Evolutionary conservation across 306 rosid species (phyloP).

Genomic region (Oxytropis ochrocephala): DNA sequence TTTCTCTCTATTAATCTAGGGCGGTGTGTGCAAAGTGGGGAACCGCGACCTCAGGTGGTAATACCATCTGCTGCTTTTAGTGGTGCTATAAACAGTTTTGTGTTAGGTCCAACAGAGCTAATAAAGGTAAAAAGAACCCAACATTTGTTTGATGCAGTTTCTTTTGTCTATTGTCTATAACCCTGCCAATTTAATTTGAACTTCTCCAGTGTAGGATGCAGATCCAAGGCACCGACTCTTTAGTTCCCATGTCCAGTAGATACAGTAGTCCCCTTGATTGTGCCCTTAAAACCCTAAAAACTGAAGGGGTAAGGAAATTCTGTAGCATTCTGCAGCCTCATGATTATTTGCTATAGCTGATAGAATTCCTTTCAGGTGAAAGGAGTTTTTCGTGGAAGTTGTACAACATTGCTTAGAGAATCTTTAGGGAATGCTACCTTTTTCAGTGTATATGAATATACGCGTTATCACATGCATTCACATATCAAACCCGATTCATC

Average conservation of each 20-base stretch:
- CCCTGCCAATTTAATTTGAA: conserved; percentile 24
- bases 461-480: conserved; percentile 72
- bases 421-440: conserved; percentile 61
- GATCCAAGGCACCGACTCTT: conserved; percentile 81
- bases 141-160: conserved; percentile 17
- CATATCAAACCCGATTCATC: conserved; percentile 43
- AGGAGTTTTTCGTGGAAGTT: conserved; percentile 75
- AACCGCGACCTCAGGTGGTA: conserved; percentile 59
- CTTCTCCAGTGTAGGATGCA: conserved; percentile 97
- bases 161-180: conserved; percentile 2
- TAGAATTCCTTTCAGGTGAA: conserved; percentile 60
- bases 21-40: conserved; percentile 47
- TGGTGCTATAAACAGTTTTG: conserved; percentile 82
- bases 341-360: conserved; percentile 33
- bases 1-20: conserved; percentile 44
- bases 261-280: conserved; percentile 74
- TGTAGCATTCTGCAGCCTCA: conserved; percentile 18
- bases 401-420: conserved; percentile 74
- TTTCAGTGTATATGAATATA: conserved; percentile 65
- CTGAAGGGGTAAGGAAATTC: conserved; percentile 74
- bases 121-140: conserved; percentile 58
- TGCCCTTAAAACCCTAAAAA: conserved; percentile 48
- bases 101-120: conserved; percentile 87
- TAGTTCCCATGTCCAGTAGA: conserved; percentile 61
- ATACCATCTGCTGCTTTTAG: conserved; percentile 83